Base-by-base conservation (phyloP, 1,139 yeast species). In the Yamadazyma diddensiae region DNA sequence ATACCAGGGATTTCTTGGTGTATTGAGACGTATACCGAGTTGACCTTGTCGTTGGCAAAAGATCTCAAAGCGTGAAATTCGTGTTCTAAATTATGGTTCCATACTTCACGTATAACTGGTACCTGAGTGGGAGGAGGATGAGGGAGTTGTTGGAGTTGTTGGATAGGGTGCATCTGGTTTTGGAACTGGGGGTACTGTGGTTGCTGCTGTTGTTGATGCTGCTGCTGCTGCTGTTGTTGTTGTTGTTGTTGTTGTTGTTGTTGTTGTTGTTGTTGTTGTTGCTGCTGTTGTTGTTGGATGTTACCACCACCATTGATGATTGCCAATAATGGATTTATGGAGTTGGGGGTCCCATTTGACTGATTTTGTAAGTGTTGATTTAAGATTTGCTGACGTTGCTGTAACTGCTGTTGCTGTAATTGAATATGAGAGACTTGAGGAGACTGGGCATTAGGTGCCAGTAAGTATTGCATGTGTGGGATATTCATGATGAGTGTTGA, bases 1-100 rank as follows among this genome's bases (percentile, higher is more conserved):
- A 94, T 86, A 0, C 98, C 98, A 0, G 97, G 97, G 53, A 92
- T 88, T 57, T 92, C 97, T 38, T 94, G 90, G 49, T 90, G 83
- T 33, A 81, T 81, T 2, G 95, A 79, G 14, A 88, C 76, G 50
- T 75, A 76, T 17, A 67, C 52, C 21, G 53, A 48, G 34, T 82
- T 78, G 49, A 82, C 83, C 40, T 78, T 76, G 38, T 77, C 82
- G 41, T 61, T 61, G 26, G 84, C 73, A 34, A 87, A 70, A 36
- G 78, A 76, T 41, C 96, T 74, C 40, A 90, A 75, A 11, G 77
- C 62, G 35, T 77, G 77, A 67, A 92, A 82, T 53, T 90, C 97
- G 40, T 77, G 77, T 48, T 86, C 88, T 45, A 92, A 66, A 54
- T 90, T 92, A 51, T 80, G 79, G 31, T 70, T 73, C 97, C 97